These are phyloP conservation scores for Nannizziopsis arthrosporioides DNA, from an alignment of 2,329 filamentous ascomycete genomes.

Conservation along the genomic window DNA sequence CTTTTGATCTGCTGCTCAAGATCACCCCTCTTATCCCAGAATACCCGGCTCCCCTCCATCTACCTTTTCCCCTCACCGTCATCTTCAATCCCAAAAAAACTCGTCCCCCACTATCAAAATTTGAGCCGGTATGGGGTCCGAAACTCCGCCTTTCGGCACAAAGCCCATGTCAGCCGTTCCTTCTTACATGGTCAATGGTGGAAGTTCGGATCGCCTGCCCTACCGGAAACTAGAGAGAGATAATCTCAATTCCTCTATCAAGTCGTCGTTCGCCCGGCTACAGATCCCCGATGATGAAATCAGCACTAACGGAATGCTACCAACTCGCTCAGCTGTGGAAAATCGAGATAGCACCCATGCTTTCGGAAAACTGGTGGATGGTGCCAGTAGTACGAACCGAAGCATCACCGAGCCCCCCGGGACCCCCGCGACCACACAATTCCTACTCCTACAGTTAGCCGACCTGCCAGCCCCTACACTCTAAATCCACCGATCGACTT, in stretches of 20 bases:
- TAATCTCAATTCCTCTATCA: slow-evolving; percentile 47
- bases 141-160: slow-evolving; percentile 30
- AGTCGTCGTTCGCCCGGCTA: slow-evolving; percentile 43
- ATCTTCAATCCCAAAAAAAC: not conserved
- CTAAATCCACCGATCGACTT: slow-evolving; percentile 41
- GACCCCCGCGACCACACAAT: slow-evolving; percentile 43
- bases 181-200: slow-evolving; percentile 46
- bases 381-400: slow-evolving; percentile 10
- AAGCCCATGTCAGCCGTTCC: slow-evolving; percentile 45
- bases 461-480: slow-evolving; percentile 40
- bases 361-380: slow-evolving; percentile 4
- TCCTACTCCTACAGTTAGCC: slow-evolving; percentile 40
- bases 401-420: slow-evolving; percentile 41
- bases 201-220: slow-evolving; percentile 40
- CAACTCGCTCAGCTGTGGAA: not conserved
- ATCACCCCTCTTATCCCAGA: not conserved
- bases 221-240: slow-evolving; percentile 45
- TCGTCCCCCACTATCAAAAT: not conserved
- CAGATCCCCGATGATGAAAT: slow-evolving; percentile 34
- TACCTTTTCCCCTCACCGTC: not conserved
- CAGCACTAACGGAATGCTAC: not conserved
- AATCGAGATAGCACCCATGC: not conserved
- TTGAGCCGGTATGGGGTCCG: slow-evolving; percentile 35
- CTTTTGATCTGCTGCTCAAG: not conserved
- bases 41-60: not conserved